These are phyloP conservation scores for Globisporangium yorkense DNA, from an alignment of 352 stramenopile species.

Conservation along the genomic window DNA sequence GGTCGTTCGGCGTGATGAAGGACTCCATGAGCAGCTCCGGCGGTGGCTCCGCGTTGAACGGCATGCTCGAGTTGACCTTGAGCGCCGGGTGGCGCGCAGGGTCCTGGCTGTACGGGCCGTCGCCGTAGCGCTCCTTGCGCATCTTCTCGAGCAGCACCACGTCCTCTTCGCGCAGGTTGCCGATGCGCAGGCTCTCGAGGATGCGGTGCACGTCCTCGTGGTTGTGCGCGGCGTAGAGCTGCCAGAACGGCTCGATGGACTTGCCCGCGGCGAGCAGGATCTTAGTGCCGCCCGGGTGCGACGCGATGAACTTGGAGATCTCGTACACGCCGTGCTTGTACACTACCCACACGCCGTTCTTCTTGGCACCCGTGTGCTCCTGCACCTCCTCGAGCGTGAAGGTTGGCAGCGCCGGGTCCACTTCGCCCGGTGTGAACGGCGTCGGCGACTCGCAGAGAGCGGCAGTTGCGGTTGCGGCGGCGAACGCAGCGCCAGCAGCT, in stretches of 20 bases:
- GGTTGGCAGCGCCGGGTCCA: constrained; percentile 42
- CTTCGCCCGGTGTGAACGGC: constrained; percentile 18
- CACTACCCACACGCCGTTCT: constrained; percentile 89
- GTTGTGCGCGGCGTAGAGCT: constrained; percentile 96
- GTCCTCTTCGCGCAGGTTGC: constrained; percentile 84
- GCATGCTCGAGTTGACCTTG: constrained; percentile 91
- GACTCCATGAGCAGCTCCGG: constrained; percentile 88
- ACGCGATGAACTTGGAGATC: constrained; percentile 94
- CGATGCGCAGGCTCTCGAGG: constrained; percentile 88
- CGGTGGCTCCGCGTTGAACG: constrained; percentile 95
- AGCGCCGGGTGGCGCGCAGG: constrained; percentile 83
- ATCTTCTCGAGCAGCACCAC: constrained; percentile 84
- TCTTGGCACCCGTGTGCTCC: constrained; percentile 60
- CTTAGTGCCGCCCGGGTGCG: constrained; percentile 91
- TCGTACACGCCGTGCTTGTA: constrained; percentile 95
- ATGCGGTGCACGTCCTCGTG: constrained; percentile 89
- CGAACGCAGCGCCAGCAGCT: not conserved
- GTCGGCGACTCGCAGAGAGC: constrained; percentile 11
- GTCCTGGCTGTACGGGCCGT: constrained; percentile 93
- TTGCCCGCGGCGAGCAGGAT: constrained; percentile 85
- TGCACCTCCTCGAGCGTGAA: constrained; percentile 70
- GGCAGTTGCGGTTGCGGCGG: not conserved
- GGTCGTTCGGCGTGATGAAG: constrained; percentile 94
- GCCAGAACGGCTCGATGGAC: constrained; percentile 92
- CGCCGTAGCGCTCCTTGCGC: constrained; percentile 74